These are phyloP conservation scores for Cucumis sativus DNA, from an alignment of 306 rosid genomes.

Conservation along the genomic window DNA sequence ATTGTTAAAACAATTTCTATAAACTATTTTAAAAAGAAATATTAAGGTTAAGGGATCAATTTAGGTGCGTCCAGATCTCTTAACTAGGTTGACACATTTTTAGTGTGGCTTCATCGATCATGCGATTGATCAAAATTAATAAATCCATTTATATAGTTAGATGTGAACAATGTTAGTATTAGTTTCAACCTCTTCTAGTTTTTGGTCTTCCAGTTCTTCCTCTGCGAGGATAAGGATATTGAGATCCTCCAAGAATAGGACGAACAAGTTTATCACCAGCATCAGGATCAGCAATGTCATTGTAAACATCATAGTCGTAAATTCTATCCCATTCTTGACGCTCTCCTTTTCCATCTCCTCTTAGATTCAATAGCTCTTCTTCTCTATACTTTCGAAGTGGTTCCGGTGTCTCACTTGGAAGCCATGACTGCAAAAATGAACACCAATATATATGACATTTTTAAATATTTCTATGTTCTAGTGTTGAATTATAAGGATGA, in stretches of 20 bases:
- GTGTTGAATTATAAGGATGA: no score
- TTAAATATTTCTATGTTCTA: no score
- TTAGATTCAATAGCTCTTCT: neutral
- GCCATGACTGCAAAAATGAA: neutral
- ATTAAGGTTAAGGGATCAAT: no score
- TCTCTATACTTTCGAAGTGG: neutral
- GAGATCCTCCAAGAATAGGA: neutral
- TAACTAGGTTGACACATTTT: no score
- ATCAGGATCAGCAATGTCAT: neutral
- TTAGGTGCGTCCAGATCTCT: no score
- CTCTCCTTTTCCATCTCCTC: neutral
- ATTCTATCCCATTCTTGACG: slow-evolving; percentile 1
- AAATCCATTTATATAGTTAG: no score
- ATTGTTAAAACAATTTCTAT: no score
- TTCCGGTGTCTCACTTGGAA: neutral
- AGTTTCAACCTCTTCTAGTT: neutral
- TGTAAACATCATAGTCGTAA: neutral
- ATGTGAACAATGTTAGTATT: neutral
- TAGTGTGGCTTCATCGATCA: no score
- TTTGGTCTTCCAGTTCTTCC: neutral
- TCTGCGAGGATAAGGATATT: neutral
- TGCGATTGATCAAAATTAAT: no score
- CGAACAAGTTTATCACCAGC: neutral
- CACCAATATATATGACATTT: neutral
- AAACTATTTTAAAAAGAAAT: no score